These are phyloP conservation scores for Laetiporus sulphureus DNA, from an alignment of 1,284 basidiomycete species.

Conservation along the genomic window DNA sequence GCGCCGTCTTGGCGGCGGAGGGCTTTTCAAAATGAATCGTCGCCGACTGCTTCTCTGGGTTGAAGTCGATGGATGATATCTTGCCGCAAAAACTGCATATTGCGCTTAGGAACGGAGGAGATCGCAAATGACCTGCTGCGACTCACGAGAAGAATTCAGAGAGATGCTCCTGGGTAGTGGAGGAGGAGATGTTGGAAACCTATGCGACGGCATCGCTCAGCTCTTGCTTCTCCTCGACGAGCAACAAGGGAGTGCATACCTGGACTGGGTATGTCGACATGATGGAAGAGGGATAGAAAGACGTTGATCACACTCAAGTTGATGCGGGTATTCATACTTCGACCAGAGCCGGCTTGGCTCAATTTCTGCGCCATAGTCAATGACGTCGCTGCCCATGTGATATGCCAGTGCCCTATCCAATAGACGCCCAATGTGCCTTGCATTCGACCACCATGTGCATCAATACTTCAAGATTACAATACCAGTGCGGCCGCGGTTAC, in stretches of 20 bases:
- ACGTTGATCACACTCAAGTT: too few relatives aligned
- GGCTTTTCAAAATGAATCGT: slow-evolving; percentile 69
- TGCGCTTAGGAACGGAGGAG: slow-evolving; percentile 6
- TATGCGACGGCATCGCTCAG: slow-evolving; percentile 19
- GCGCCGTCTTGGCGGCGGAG: slow-evolving; percentile 72
- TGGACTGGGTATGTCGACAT: slow-evolving; percentile 17
- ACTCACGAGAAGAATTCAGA: slow-evolving; percentile 74
- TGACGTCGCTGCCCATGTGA: too few relatives aligned
- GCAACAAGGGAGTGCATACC: neutral
- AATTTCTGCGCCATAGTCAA: too few relatives aligned
- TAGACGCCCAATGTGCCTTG: too few relatives aligned
- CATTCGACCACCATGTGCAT: too few relatives aligned
- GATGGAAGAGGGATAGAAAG: too few relatives aligned
- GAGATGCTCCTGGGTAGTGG: slow-evolving; percentile 56
- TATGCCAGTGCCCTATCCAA: too few relatives aligned
- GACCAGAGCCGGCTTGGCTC: too few relatives aligned
- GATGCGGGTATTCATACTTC: too few relatives aligned
- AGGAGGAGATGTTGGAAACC: slow-evolving; percentile 59
- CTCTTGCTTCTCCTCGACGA: neutral
- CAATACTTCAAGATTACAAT: too few relatives aligned
- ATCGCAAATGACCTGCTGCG: slow-evolving; percentile 5
- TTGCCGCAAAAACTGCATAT: slow-evolving; percentile 66
- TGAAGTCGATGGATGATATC: slow-evolving; percentile 60
- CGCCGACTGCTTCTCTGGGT: slow-evolving; percentile 35
- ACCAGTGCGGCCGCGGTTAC: too few relatives aligned